Base-by-base conservation (phyloP, 2,329 filamentous ascomycete genomes). In the Aspergillus hortae region DNA sequence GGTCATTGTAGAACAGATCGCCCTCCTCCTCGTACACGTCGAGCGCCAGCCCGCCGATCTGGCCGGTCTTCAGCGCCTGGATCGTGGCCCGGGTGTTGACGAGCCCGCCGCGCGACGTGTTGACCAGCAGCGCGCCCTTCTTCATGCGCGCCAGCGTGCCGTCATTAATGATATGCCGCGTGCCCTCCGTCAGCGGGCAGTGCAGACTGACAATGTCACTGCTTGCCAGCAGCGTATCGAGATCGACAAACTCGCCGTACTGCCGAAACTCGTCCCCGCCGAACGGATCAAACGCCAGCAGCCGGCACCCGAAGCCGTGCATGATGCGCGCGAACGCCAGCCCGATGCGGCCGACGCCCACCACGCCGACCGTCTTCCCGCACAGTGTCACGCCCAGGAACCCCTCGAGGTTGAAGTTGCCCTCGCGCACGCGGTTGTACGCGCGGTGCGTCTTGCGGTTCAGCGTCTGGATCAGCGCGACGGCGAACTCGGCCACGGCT, bases 21-120 rank as follows among this genome's bases (percentile, higher is more conserved):
- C 63, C 61, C 65, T 88, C 85, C 40, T 77, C 79, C 63, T 88
- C 85, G 65, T 88, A 88, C 14, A 88, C 85, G 63, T 88, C 85
- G 36, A 88, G 74, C 0, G 84, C 85, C 27, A 87, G 71, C 1
- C 82, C 84, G 6, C 83, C 82, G 2, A 88, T 72, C 21, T 77
- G 77, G n/a, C 75, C 75, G 35, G 65, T 74, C 72, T 88, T 87
- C 53, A 88, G 76, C 11, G 82, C 80, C 19, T 76, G 70, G 49
- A 87, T 81, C 51, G 86, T 78, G 10, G 83, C 80, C 27, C 71
- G 69, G 0, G 83, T 85, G 62, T 87, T 74, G 54, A 89, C 75
- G 48, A 89, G 71, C 1, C 80, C 84, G 17, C 86, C 86, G 1
- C 86, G 80, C 3, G 84, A 87, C 0, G 85, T 89, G 68, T 89